Base-by-base conservation (phyloP, 495 filamentous ascomycete species). In the Amniculicola lignicola region DNA sequence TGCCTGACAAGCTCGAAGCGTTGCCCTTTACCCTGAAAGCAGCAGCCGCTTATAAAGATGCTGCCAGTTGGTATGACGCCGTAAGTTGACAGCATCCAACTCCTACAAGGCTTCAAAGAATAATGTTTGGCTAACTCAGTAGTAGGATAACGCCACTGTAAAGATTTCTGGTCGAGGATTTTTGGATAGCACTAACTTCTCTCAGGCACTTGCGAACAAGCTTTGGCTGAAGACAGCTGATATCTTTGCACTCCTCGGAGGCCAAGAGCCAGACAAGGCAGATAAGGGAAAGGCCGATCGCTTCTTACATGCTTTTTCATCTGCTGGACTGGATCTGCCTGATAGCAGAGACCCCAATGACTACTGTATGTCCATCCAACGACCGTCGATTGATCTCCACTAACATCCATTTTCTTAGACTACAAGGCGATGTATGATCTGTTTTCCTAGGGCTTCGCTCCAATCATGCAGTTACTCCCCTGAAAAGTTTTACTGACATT, bases 61-160 rank as follows among this genome's bases (percentile, higher is more conserved):
- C 91, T 22, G 91, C 89, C 5, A 79, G 82, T 39, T 95, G 89
- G 88, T 97, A 85, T 64, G 87, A 93, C 86, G 89, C 89, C 89
- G 82, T 92, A 81, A 61, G 84, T 72, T 24, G 9, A 3, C 28
- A 6, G 25, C 4, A 19, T 29, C 31, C 24, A 40, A 29, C 18
- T 16, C 40, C 12, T 10, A 4, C 28, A n/a, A 9, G 2, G 19
- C 23, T 29, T 24, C 6, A 9, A 6, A 4, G 12, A 5, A 27
- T 22, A 14, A 44, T n/a, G 29, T 35, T 15, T 15, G 12, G 25
- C 58, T 61, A 35, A 60, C 43, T 35, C 37, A n/a, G 16, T 4
- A 31, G 15, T 44, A 62, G 59, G 59, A 62, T 23, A 62, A 62
- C 25, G 59, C 59, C 15, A 55, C 59, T 51, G 58, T 55, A 40